phyloP scores from a whole-genome alignment of 148 eudicot genomes.

The Salicornia ramosissima region DNA sequence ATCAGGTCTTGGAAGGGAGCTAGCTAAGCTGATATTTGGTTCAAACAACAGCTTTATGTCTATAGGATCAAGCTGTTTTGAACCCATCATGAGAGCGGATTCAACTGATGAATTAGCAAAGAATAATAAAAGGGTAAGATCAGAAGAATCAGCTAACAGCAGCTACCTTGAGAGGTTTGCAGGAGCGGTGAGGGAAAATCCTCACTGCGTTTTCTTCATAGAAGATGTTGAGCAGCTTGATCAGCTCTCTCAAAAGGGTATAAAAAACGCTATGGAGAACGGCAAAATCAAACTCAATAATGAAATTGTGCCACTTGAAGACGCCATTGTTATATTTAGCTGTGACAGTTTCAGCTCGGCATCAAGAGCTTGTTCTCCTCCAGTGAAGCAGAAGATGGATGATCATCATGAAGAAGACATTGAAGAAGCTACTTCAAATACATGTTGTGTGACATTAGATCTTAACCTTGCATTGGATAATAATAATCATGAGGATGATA shows the following conservation, averaged over 20 bases:
- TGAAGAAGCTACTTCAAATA: slow-evolving; percentile 22
- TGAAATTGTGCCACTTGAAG: slow-evolving; percentile 42
- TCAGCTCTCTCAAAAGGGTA: slow-evolving; percentile 37
- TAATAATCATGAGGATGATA: slow-evolving; percentile 14
- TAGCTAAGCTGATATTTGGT: slow-evolving; percentile 52
- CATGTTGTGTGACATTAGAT: slow-evolving; percentile 41
- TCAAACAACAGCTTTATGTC: slow-evolving; percentile 31
- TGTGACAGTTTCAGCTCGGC: slow-evolving; percentile 54
- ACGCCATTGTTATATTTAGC: slow-evolving; percentile 64
- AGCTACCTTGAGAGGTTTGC: slow-evolving; percentile 46
- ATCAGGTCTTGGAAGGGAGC: slow-evolving; percentile 38
- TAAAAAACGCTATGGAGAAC: slow-evolving; percentile 44
- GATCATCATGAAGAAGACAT: slow-evolving; percentile 20
- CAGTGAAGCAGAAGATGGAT: slow-evolving; percentile 30
- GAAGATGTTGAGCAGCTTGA: slow-evolving; percentile 67
- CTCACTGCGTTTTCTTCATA: slow-evolving; percentile 56
- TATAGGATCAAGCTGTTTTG: slow-evolving; percentile 39
- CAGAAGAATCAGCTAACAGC: slow-evolving; percentile 33
- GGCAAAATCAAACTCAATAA: slow-evolving; percentile 33
- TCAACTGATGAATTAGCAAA: slow-evolving; percentile 38
- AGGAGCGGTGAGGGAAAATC: slow-evolving; percentile 44
- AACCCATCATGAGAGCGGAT: slow-evolving; percentile 41
- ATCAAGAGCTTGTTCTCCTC: slow-evolving; percentile 58
- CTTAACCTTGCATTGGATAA: slow-evolving; percentile 41
- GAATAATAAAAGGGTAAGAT: slow-evolving; percentile 42